Base-by-base conservation (phyloP, 2,329 filamentous ascomycete species). In the Ascochyta viciae-villosae region DNA sequence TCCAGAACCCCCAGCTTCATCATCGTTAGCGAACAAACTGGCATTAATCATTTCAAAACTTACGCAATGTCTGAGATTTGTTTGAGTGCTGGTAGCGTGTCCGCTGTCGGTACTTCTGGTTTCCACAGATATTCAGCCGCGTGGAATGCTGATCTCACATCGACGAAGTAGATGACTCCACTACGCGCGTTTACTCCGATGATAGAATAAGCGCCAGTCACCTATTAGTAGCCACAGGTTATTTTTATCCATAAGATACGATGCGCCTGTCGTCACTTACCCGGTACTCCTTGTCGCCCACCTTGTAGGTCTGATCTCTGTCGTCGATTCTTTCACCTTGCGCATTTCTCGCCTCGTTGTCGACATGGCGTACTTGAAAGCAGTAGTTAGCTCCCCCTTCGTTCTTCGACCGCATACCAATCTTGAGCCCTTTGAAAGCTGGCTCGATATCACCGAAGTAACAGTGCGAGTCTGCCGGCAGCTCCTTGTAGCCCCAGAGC, bases 1-100 rank as follows among this genome's bases (percentile, higher is more conserved):
- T 47, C 44, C 44, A 47, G 26, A 39, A 47, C 2, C 23, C 44
- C 44, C 44, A 47, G 26, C 33, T 34, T n/a, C 33, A n/a, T n/a
- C 33, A 16, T 7, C n/a, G 33, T 34, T 2, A 34, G 33, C 6
- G n/a, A 2, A 4, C 3, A 5, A 34, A 15, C n/a, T 16, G 4
- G 13, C 5, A n/a, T 16, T 34, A 1, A 16, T 4, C 6, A 19
- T n/a, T 16, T 15, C 4, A 9, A 34, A 34, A 34, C 33, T 34
- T 34, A 34, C 33, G 44, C 19, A 19, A 47, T 19, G n/a, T 47
- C 44, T 10, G 44, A 47, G 1, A 39, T 31, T 6, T 34, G 19
- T 7, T 16, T 47, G 10, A 47, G 44, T 16, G 37, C 16, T 6
- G 44, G 44, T 24, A 47, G 16, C n/a, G 10, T 26, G 19, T 47